These are phyloP conservation scores for Aureobasidium zeae DNA, from an alignment of 2,329 filamentous ascomycete species.

Conservation along the genomic window DNA sequence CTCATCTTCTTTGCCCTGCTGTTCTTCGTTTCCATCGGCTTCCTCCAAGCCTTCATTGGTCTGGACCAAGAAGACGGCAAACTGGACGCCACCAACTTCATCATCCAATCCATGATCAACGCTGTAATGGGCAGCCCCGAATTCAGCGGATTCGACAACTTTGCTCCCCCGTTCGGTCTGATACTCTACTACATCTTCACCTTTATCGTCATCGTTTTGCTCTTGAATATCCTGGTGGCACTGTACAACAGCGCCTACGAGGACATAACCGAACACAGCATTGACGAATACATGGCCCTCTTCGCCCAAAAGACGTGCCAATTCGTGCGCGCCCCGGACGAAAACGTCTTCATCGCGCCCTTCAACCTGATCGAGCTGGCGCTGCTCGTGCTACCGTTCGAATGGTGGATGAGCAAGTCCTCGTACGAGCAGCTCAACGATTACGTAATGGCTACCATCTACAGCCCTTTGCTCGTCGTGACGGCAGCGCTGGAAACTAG, in stretches of 20 bases:
- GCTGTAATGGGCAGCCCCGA: conserved; percentile 87
- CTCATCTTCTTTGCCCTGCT: conserved; percentile 94
- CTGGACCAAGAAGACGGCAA: conserved; percentile 73
- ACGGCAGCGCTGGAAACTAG: conserved; percentile 50
- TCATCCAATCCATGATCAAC: conserved; percentile 75
- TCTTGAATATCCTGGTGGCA: conserved; percentile 93
- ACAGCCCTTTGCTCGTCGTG: conserved; percentile 71
- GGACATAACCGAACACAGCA: conserved; percentile 84
- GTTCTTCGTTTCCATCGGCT: conserved; percentile 70
- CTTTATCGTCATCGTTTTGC: conserved; percentile 88
- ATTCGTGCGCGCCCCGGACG: conserved; percentile 90
- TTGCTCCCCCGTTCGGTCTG: conserved; percentile 85
- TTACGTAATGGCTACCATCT: conserved; percentile 74
- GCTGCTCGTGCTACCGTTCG: conserved; percentile 66
- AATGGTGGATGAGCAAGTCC: conserved; percentile 84
- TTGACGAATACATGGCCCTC: conserved; percentile 89
- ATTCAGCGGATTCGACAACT: conserved; percentile 79
- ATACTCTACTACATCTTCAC: conserved; percentile 97
- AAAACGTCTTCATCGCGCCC: conserved; percentile 95
- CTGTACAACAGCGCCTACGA: conserved; percentile 96
- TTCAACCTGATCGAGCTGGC: conserved; percentile 91
- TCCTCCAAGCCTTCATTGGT: conserved; percentile 89
- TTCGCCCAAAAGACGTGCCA: conserved; percentile 94
- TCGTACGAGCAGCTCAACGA: conserved; percentile 79
- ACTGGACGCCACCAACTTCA: conserved; percentile 54